Base-by-base conservation (phyloP, 108 stramenopile species). In the Seminavis robusta region DNA sequence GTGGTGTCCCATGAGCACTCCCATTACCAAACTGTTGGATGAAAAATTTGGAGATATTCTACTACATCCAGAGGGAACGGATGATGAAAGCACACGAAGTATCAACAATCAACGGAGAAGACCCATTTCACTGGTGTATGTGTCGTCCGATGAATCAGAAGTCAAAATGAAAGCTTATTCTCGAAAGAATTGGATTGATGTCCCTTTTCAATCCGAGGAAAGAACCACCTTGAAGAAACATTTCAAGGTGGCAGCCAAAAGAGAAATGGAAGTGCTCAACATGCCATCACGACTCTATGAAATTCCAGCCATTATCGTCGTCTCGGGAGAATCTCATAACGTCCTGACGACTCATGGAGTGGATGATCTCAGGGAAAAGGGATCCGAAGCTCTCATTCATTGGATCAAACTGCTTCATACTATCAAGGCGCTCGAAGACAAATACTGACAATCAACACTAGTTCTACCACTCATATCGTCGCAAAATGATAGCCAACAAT, bases 1-100 rank as follows among this genome's bases (percentile, higher is more conserved):
- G 3, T 87, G 86, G 86, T 87, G 86, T 63, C 80, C 79, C 34
- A 71, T 73, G 74, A 59, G 63, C 10, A 76, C 79, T 16, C 60
- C 70, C 16, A 57, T 76, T 4, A 70, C 81, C 0, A 33, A 77
- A 9, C 32, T 41, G 6, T 51, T 87, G 11, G 80, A 74, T 25
- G 54, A 56, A 15, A 58, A 58, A 17, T 73, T 86, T 51, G 60
- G 54, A 8, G 69, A 76, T 19, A 20, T 59, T 13, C 33, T 84
- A 7, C 32, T 77, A 3, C 52, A 45, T 24, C 56, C 70, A 5
- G n/a, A n/a, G n/a, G n/a, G n/a, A n/a, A n/a, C n/a, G n/a, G n/a
- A n/a, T n/a, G n/a, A n/a, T n/a, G n/a, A n/a, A n/a, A n/a, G n/a
- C n/a, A n/a, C n/a, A n/a, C n/a, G n/a, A n/a, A n/a, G n/a, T n/a